phyloP scores from a whole-genome alignment of 2,329 filamentous ascomycete species.

The Ophioceras dolichostomum region DNA sequence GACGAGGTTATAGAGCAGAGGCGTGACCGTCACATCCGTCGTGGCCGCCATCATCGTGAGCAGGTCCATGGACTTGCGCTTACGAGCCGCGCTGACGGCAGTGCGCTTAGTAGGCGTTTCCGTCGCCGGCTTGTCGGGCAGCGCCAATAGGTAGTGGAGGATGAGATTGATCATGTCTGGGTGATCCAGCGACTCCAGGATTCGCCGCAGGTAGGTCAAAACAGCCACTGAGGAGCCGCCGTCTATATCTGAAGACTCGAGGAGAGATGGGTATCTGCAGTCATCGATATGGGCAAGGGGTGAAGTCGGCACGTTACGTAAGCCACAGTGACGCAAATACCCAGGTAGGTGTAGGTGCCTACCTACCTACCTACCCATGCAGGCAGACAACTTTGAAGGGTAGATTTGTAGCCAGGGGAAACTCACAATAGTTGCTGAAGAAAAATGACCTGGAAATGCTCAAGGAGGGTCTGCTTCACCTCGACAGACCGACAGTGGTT shows the following conservation, averaged over 20 bases:
- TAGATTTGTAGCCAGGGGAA: neutral
- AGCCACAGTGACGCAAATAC: too few species aligned
- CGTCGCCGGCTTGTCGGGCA: constrained; percentile 43
- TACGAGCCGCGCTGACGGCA: constrained; percentile 55
- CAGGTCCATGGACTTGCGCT: constrained; percentile 81
- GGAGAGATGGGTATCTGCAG: constrained; percentile 81
- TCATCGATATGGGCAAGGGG: too few species aligned
- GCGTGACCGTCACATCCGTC: constrained; percentile 61
- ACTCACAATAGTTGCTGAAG: constrained; percentile 81
- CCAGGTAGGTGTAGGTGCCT: too few species aligned
- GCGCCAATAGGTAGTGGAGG: constrained; percentile 78
- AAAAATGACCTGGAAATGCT: constrained; percentile 96
- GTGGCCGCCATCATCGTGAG: constrained; percentile 67
- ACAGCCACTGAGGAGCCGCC: constrained; percentile 95
- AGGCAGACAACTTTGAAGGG: too few species aligned
- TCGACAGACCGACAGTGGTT: constrained; percentile 90
- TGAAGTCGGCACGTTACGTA: too few species aligned
- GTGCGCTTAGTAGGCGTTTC: constrained; percentile 23
- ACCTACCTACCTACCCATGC: too few species aligned
- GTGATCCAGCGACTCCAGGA: constrained; percentile 84
- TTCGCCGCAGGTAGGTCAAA: constrained; percentile 80
- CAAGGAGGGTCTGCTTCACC: constrained; percentile 82
- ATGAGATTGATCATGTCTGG: constrained; percentile 91
- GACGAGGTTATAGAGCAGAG: constrained; percentile 82
- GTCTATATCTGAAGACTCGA: constrained; percentile 95